Conservation (phyloP, 176 grass and related monocot genomes). For the Thinopyrum elongatum region DNA sequence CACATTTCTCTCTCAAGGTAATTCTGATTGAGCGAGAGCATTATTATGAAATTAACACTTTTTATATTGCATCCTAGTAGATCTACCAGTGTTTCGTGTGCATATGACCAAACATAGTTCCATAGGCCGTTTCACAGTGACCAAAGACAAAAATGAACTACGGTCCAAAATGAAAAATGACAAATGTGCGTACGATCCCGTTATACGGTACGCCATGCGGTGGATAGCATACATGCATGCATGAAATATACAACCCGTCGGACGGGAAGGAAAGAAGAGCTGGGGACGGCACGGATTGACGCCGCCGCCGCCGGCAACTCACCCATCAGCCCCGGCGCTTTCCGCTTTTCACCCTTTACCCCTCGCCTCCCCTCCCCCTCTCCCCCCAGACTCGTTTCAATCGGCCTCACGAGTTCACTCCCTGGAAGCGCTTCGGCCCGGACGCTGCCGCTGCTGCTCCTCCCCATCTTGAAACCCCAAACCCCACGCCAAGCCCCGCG, state of each 20-base stretch:
- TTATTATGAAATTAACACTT: too few species aligned
- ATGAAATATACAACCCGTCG: neutral
- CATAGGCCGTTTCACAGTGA: too few species aligned
- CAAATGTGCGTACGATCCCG: neutral
- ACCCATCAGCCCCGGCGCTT: slow-evolving; percentile 7
- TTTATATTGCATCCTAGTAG: too few species aligned
- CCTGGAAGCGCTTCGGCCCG: neutral
- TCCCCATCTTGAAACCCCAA: slow-evolving; percentile 35
- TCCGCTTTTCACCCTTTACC: slow-evolving; percentile 37
- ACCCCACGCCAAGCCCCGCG: slow-evolving; percentile 22
- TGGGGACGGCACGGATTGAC: neutral
- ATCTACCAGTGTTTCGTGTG: too few species aligned
- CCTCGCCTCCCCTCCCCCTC: neutral
- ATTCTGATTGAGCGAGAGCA: too few species aligned
- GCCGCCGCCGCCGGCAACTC: neutral
- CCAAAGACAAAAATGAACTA: neutral
- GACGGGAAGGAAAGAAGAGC: neutral
- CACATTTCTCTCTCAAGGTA: too few species aligned
- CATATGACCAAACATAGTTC: too few species aligned
- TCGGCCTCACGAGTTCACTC: neutral
- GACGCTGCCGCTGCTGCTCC: neutral
- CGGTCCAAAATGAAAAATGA: neutral
- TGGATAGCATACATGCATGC: too few species aligned
- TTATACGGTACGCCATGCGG: neutral
- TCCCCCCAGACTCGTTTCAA: slow-evolving; percentile 20